Evolutionary conservation across 2,329 filamentous ascomycete species (phyloP).

Genomic region (Didymella sp.): DNA sequence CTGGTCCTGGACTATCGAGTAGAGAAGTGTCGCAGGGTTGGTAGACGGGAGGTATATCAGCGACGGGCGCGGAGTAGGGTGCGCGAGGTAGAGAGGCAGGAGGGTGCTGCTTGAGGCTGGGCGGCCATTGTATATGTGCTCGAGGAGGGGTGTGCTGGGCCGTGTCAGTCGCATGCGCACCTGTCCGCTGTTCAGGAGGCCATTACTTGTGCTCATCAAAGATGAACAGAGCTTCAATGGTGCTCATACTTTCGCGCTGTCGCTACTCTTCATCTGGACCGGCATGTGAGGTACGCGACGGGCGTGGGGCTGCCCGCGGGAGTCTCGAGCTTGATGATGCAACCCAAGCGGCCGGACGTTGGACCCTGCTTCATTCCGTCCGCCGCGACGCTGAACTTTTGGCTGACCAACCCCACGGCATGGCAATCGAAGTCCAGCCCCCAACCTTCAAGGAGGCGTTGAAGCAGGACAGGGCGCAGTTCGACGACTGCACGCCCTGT

Average conservation of each 20-base stretch:
- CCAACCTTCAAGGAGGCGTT: conserved; percentile 42
- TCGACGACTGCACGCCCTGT: conserved; percentile 73
- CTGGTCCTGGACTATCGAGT: conserved; percentile 85
- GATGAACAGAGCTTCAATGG: conserved; percentile 95
- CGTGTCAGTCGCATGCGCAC: conserved; percentile 18
- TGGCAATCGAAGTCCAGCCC: conserved; percentile 24
- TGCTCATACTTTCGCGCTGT: conserved; percentile 58
- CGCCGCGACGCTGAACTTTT: conserved; percentile 6
- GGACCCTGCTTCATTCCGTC: conserved; percentile 11
- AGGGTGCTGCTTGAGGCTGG: conserved; percentile 78
- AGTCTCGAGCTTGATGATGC: conserved; percentile 25
- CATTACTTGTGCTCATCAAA: conserved; percentile 92
- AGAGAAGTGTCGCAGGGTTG: conserved; percentile 85
- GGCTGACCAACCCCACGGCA: conserved; percentile 6
- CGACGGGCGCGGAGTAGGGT: conserved; percentile 81
- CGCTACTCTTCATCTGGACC: conserved; percentile 27
- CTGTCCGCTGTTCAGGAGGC: neutral
- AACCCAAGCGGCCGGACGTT: conserved; percentile 7
- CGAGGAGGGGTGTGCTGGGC: conserved; percentile 80
- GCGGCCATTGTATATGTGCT: conserved; percentile 85
- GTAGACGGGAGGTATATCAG: conserved; percentile 84
- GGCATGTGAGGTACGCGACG: conserved; percentile 13
- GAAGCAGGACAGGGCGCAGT: conserved; percentile 43
- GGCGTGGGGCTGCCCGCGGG: conserved; percentile 37
- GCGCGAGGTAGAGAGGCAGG: conserved; percentile 84